Base-by-base conservation (phyloP, 129 eudicot species). In the Sambucus nigra region DNA sequence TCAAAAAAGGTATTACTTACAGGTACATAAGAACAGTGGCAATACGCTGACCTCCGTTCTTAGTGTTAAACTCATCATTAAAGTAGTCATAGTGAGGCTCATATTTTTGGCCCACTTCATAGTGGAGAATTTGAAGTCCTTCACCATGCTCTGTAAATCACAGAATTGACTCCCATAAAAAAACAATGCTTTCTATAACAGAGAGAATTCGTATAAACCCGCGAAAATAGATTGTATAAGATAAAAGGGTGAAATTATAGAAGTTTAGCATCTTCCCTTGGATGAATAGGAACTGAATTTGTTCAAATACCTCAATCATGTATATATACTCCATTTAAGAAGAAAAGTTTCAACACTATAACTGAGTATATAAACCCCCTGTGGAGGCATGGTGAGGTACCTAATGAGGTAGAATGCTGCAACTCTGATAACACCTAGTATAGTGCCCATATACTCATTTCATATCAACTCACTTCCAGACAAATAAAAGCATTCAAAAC, bases 1-100 rank as follows among this genome's bases (percentile, higher is more conserved):
- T 47, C 0, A 16, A 42, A 54, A 25, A 14, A 47, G 47, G 52
- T 22, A 22, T 20, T 38, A 66, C 95, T 79, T 79, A 89, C 94
- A 91, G 80, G 67, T 85, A 91, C 94, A 91, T 91, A 15, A 81
- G 80, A 56, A 85, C 69, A 11, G 95, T 91, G 59, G 98, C 98
- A 53, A 91, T 77, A 33, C 89, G 78, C 52, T 91, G 98, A 57
- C 98, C 98, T 14, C 95, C 95, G 7, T 85, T 91, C 28, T 48
- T 75, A 18, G 87, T 82, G 72, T 85, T 91, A 47, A 52, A 82
- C 23, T 76, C 94, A 56, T 77, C 83, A 21, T 45, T 50, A 63
- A 85, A 85, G 73, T 74, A 91, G 68, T 91, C 98, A 57, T 23
- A 82, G 63, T 85, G 98, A 63, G 95, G 81, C 61, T 76, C 89